Conservation (phyloP, 1,284 basidiomycete species). For the Ganoderma multipileum region DNA sequence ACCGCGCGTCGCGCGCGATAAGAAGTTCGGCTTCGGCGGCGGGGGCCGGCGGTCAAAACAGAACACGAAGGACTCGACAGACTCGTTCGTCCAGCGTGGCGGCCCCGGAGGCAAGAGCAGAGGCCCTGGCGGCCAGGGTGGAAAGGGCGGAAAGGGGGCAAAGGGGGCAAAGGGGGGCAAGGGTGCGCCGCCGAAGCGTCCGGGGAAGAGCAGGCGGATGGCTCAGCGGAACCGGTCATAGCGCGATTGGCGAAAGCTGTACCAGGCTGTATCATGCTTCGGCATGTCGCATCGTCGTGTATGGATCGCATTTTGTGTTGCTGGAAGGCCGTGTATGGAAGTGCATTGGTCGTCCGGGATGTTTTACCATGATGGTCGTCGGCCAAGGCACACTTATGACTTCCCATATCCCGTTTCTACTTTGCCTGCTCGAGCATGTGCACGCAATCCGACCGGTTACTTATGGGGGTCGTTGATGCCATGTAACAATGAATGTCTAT, state of each 20-base stretch:
- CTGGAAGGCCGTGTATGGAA: background rate
- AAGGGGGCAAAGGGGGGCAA: slow-evolving; percentile 38
- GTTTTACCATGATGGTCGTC: background rate
- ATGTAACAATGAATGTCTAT: no score
- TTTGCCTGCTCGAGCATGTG: background rate
- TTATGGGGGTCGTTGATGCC: no score
- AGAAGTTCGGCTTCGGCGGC: slow-evolving; percentile 84
- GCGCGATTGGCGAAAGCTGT: background rate
- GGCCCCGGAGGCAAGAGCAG: slow-evolving; percentile 39
- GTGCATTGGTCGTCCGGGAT: background rate
- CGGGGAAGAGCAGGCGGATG: slow-evolving; percentile 68
- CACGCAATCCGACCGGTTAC: background rate
- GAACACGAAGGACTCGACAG: slow-evolving; percentile 82
- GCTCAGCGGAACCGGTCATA: slow-evolving; percentile 49
- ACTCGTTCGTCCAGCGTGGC: slow-evolving; percentile 61
- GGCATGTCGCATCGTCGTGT: background rate
- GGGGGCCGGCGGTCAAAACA: slow-evolving; percentile 74
- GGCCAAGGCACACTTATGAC: background rate
- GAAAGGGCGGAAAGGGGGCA: slow-evolving; percentile 41
- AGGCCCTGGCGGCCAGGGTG: slow-evolving; percentile 41
- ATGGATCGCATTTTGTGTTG: background rate
- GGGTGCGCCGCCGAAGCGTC: slow-evolving; percentile 50
- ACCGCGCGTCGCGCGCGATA: slow-evolving; percentile 73
- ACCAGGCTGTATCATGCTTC: background rate
- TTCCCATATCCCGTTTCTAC: background rate